phyloP scores from a whole-genome alignment of 768 basidiomycete species.

The Roridomyces roridus region DNA sequence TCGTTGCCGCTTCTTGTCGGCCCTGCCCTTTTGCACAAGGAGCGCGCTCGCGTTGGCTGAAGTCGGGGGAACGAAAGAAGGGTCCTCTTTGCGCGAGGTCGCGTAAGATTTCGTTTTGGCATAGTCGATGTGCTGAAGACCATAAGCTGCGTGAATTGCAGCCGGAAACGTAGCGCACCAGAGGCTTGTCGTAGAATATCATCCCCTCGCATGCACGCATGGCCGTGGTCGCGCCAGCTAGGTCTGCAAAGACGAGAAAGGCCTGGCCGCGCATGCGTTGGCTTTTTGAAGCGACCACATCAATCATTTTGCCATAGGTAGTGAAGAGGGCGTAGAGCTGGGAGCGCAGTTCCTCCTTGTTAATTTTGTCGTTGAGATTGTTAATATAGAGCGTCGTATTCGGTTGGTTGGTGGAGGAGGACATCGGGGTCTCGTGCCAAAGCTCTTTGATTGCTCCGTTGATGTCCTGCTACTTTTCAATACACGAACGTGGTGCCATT shows the following conservation, averaged over 20 bases:
- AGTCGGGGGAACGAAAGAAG: slow-evolving; percentile 77
- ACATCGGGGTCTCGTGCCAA: no score
- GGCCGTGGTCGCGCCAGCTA: slow-evolving; percentile 89
- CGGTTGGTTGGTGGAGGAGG: slow-evolving; percentile 64
- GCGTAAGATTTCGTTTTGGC: slow-evolving; percentile 91
- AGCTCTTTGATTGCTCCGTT: no score
- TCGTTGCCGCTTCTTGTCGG: slow-evolving; percentile 67
- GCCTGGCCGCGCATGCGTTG: slow-evolving; percentile 92
- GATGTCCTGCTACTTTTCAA: slow-evolving; percentile 18
- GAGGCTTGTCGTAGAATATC: slow-evolving; percentile 89
- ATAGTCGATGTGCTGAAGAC: slow-evolving; percentile 82
- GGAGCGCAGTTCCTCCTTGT: slow-evolving; percentile 85
- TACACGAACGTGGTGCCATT: slow-evolving; percentile 20
- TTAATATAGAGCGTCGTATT: slow-evolving; percentile 91
- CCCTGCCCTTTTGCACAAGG: slow-evolving; percentile 45
- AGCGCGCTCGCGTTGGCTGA: slow-evolving; percentile 63
- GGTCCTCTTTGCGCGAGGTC: slow-evolving; percentile 79
- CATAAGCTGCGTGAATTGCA: slow-evolving; percentile 13
- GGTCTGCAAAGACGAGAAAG: slow-evolving; percentile 94
- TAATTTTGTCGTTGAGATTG: slow-evolving; percentile 91
- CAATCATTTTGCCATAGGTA: slow-evolving; percentile 92
- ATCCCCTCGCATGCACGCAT: slow-evolving; percentile 94
- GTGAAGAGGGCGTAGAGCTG: slow-evolving; percentile 91
- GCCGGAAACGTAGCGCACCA: slow-evolving; percentile 58
- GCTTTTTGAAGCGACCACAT: slow-evolving; percentile 89